Conservation (phyloP, 495 filamentous ascomycete species). For the Cercophora samala region DNA sequence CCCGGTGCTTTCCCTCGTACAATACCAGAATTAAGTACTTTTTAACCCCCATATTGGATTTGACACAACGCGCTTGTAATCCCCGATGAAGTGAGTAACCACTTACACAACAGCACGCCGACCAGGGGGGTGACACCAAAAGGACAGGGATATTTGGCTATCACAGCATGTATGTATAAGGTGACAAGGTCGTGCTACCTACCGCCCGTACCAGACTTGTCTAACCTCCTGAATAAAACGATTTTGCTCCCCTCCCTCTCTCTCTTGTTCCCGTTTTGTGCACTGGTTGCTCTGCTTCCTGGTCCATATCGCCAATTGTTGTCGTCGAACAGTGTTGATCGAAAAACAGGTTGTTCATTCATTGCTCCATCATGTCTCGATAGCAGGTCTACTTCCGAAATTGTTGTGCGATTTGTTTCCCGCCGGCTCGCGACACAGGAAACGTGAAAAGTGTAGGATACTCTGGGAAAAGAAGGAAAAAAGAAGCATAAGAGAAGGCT, state of each 20-base stretch:
- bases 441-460: slow-evolving; percentile 2
- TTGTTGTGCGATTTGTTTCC: slow-evolving; percentile 2
- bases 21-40: too few species aligned
- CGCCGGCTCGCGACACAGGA: neutral
- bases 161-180: neutral
- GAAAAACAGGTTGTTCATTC: neutral
- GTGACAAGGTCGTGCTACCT: too few species aligned
- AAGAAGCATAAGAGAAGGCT: neutral
- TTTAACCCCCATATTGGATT: too few species aligned
- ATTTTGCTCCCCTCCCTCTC: neutral
- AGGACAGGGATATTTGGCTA: neutral
- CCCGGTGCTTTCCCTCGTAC: too few species aligned
- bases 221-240: slow-evolving; percentile 8
- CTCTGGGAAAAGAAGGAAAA: neutral
- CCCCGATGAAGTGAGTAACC: neutral
- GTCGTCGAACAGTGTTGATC: neutral
- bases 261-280: neutral
- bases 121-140: too few species aligned
- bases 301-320: slow-evolving; percentile 1
- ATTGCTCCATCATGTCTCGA: neutral
- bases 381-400: neutral
- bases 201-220: neutral
- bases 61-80: neutral
- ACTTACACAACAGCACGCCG: neutral
- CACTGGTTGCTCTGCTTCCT: slow-evolving; percentile 2